Evolutionary conservation across 2,329 filamentous ascomycete genomes (phyloP), one percentile per base, ranked within the genome.

Genomic region (Diaporthe nobilis): DNA sequence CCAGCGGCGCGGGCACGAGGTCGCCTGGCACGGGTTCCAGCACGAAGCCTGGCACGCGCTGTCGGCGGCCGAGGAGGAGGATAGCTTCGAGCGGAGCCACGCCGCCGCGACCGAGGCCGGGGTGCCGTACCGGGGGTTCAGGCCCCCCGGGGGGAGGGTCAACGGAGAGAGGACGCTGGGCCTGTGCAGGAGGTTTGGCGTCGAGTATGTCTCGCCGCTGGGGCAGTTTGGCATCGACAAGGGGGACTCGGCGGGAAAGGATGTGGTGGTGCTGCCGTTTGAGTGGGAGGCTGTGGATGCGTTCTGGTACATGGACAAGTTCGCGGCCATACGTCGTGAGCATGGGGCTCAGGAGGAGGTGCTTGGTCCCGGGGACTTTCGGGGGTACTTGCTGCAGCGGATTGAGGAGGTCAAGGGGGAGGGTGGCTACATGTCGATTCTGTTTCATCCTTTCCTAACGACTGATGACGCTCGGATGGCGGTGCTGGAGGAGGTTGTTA

Each of bases 291-390:
- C 77, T 4, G 81, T 82, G 22, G 81, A 83, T 53, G 81, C 81
- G 1, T 82, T 81, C 53, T 83, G 81, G 78, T 83, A 83, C 55
- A 82, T 82, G 81, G 42, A 49, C 4, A 83, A 82, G 75, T 82
- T 82, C 42, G 65, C 51, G 0, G 75, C 31, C 4, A 77, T 81
- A 17, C 74, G 81, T 17, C 71, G 72, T 49, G 61, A 75, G 17
- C 65, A 77, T n/a, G 79, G 80, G 2, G 78, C 74, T 44, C 42
- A 51, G 51, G 74, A 76, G 51, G 78, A 61, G 12, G 65, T 75
- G 37, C 53, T 78, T 17, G 71, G 71, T 4, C 78, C 81, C 13
- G 67, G 13, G 4, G 78, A 73, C 22, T 79, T 82, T 28, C 77
- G 74, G 55, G 65, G 55, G 39, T 79, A 77, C 51, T 72, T 82